These are phyloP conservation scores for Xylaria sp. DNA, from an alignment of 2,329 filamentous ascomycete species.

Conservation along the genomic window DNA sequence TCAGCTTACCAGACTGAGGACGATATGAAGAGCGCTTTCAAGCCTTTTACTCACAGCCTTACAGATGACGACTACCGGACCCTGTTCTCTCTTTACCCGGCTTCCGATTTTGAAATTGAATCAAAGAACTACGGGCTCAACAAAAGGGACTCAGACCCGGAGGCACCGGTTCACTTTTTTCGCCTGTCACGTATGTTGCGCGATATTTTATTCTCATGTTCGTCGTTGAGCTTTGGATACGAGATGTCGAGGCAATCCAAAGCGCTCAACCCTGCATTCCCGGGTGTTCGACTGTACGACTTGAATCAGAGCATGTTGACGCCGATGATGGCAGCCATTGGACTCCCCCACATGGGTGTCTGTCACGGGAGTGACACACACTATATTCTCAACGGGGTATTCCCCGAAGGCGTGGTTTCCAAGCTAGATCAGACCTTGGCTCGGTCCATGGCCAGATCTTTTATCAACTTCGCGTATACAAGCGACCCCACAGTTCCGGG, in stretches of 20 bases:
- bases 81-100: slow-evolving; percentile 45
- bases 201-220: slow-evolving; percentile 40
- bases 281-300: neutral
- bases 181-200: slow-evolving; percentile 37
- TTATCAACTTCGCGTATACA: slow-evolving; percentile 4
- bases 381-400: neutral
- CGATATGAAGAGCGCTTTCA: slow-evolving; percentile 41
- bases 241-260: slow-evolving; percentile 38
- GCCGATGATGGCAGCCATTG: neutral
- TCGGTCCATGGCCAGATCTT: neutral
- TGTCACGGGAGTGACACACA: neutral
- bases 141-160: slow-evolving; percentile 37
- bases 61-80: slow-evolving; percentile 40
- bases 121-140: slow-evolving; percentile 36
- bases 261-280: neutral
- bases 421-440: neutral
- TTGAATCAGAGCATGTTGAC: slow-evolving; percentile 3
- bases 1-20: slow-evolving; percentile 38
- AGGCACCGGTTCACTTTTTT: slow-evolving; percentile 34
- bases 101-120: slow-evolving; percentile 41
- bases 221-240: slow-evolving; percentile 38
- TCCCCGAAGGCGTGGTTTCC: neutral
- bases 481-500: too few species aligned
- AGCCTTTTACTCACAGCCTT: slow-evolving; percentile 37
- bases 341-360: neutral